These are phyloP conservation scores for Cucurbita maxima DNA, from an alignment of 306 rosid species.

Conservation along the genomic window DNA sequence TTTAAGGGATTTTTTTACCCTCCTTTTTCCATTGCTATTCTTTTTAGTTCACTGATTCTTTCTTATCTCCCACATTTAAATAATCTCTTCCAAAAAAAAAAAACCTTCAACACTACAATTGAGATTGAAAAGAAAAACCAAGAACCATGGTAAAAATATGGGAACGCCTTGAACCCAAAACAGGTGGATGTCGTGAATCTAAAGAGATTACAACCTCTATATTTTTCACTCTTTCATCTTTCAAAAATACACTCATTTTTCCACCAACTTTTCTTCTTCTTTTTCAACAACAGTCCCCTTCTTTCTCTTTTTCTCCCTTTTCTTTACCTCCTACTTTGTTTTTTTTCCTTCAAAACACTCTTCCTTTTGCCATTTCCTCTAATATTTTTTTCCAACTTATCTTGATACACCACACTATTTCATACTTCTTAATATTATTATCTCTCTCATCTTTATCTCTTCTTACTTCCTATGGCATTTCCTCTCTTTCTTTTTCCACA, in stretches of 20 bases:
- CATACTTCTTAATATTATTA: neutral
- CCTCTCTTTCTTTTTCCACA: neutral
- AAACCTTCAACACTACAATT: too few species aligned
- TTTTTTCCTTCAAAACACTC: neutral
- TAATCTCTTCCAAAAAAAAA: too few species aligned
- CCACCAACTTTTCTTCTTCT: neutral
- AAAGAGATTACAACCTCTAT: neutral
- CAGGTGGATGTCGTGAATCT: neutral
- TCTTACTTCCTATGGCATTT: neutral
- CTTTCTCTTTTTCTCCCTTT: neutral
- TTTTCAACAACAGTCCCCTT: neutral
- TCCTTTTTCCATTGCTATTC: too few species aligned
- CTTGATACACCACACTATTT: neutral
- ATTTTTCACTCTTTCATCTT: neutral
- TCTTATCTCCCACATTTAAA: too few species aligned
- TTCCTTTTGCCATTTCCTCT: neutral
- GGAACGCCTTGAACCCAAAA: neutral
- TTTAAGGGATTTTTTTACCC: too few species aligned
- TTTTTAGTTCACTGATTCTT: too few species aligned
- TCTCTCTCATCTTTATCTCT: neutral
- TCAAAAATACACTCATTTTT: neutral
- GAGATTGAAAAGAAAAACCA: too few species aligned
- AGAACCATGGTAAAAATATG: too few species aligned
- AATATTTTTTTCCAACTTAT: neutral
- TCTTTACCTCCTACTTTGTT: neutral